Evolutionary conservation across 495 filamentous ascomycete genomes (phyloP), one percentile per base, ranked within the genome.

Genomic region (Penicillium arizonense): DNA sequence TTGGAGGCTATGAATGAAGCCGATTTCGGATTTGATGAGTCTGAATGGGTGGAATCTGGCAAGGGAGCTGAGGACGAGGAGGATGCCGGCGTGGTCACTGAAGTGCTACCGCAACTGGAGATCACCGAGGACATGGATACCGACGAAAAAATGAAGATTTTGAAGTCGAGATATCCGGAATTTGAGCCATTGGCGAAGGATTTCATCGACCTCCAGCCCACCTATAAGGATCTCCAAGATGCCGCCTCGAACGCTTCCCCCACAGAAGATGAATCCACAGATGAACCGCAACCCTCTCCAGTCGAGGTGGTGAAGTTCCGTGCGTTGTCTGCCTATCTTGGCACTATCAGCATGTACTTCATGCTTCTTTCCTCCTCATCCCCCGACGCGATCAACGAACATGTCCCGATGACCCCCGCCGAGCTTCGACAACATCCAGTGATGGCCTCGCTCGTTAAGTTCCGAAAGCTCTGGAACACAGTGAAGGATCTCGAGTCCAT

Each of bases 11-110:
- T 96, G 86, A 78, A 84, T 13, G 91, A 94, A 62, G 88, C 85
- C 36, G 95, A 98, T 65, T 97, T 96, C 61, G 85, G 89, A 1
- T 95, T 96, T 48, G 90, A 97, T 56, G 89, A 95, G 65, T 79
- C 80, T 35, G 90, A 93, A 49, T 97, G 93, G 94, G 57, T 82
- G 18, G 76, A 79, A 41, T 58, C 73, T 14, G 69, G 68, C 50
- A 76, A 78, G 55, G 70, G 46, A 12, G 52, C 56, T 4, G 64
- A 67, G 7, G 69, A 63, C 5, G 63, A 62, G 18, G 66, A 67
- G 23, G 77, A 75, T 24, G 65, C 73, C 4, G 76, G 80, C 1
- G 80, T 86, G 13, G 82, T 96, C 9, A 91, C 84, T 8, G 94
- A 97, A 64, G 81, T 89, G 5, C 75, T 98, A 35, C 89, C 90